Base-by-base conservation (phyloP, 2,329 filamentous ascomycete genomes). In the Fusarium coffeatum region DNA sequence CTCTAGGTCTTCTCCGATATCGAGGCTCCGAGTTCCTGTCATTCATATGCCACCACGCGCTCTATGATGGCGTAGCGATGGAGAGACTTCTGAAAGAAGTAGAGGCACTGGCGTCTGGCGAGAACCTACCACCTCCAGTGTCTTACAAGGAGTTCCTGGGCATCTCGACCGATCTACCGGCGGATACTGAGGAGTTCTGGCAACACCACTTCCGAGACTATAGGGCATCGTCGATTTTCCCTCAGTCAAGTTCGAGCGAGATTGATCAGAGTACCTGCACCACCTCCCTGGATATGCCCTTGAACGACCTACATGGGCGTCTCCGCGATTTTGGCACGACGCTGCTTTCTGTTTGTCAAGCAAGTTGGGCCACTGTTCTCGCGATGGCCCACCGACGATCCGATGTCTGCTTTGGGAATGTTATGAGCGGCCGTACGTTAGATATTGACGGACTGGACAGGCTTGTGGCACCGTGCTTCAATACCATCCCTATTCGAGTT, bases 401-500 rank as follows among this genome's bases (percentile, higher is more conserved):
- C 0, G 94, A 97, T 74, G 74, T 97, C 8, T 96, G 93, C 77
- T 97, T 98, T 74, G 94, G 95, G 1, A 96, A 93, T 72, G 90
- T 98, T 4, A 86, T 95, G 59, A 94, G 89, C 74, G 94, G 94
- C 3, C 89, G 94, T 10, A 90, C 89, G 1, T 76, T 93, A 12
- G 80, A 88, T 1, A 78, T 94, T 5, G 85, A 91, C 8, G 87
- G 86, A 0, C 83, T 95, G 13, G 89, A 94, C 40, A 83, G 85
- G 6, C 86, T 97, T 8, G 87, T 97, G n/a, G 93, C 93, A 0
- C 94, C 94, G 0, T 97, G 93, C 77, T 97, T 98, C 83, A 98
- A 97, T 76, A 97, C 94, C 0, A 80, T 97, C 15, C 93, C 94
- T 0, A 76, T 94, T 3, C 87, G 93, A 27, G 80, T 89, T 18